Conservation (phyloP, 108 stramenopile genomes). For the Cyclotella choctawhatcheeana region DNA sequence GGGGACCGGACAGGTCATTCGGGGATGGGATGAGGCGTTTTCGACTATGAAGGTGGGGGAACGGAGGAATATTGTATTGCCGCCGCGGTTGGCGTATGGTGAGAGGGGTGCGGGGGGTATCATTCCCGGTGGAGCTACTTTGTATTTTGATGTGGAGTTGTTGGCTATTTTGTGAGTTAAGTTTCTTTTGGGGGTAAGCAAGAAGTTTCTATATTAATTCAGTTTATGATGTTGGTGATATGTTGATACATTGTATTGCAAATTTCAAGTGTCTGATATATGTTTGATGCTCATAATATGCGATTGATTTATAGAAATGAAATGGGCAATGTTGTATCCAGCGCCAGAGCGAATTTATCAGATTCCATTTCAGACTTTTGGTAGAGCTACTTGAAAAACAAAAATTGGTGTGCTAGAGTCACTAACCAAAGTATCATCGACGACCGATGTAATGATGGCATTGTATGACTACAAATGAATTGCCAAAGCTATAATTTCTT, state of each 20-base stretch:
- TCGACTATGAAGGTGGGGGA: constrained; percentile 94
- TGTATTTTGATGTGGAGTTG: constrained; percentile 96
- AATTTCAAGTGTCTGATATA: background rate
- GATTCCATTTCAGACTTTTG: constrained; percentile 19
- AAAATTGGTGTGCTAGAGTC: no score
- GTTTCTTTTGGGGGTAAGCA: no score
- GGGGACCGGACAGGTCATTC: constrained; percentile 92
- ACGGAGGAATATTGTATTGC: constrained; percentile 84
- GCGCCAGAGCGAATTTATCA: background rate
- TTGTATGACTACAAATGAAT: no score
- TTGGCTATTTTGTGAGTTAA: constrained; percentile 60
- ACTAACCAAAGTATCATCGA: no score
- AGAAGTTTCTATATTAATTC: no score
- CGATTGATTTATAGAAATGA: background rate
- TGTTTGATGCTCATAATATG: background rate
- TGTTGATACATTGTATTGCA: background rate
- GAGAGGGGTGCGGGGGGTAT: constrained; percentile 89
- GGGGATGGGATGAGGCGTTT: constrained; percentile 87
- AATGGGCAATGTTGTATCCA: constrained; percentile 1
- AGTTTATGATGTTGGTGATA: background rate
- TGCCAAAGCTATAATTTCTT: no score
- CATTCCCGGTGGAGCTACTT: constrained; percentile 91
- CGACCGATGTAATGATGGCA: no score
- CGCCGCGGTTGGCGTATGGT: constrained; percentile 89
- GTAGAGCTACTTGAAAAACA: no score